A percentile compares a stretch with the other conserved stretches of the same genome.
phyloP scores from a whole-genome alignment of 2,329 filamentous ascomycete species.

The Tolypocladium amazonense region DNA sequence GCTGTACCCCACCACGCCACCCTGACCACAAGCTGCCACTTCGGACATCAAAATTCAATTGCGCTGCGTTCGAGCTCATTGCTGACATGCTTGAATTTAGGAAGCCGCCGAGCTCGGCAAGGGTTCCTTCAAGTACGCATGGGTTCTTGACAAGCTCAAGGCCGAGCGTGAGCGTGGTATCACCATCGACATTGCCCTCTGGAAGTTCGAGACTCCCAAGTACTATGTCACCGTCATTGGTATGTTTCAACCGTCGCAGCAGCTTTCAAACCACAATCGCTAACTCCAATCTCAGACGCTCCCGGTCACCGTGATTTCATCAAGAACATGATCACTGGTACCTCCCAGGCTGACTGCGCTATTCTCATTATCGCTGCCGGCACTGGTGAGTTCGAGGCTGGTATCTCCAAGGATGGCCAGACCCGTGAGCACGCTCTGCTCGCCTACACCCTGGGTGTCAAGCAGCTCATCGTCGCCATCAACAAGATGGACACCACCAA shows the following conservation, averaged over 20 bases:
- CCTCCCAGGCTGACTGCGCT: constrained; percentile 98
- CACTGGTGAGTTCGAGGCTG: constrained; percentile 99
- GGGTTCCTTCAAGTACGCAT: constrained; percentile 99
- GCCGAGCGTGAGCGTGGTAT: constrained; percentile 99
- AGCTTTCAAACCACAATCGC: background rate
- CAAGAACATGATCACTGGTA: constrained; percentile 99
- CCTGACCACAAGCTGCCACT: background rate
- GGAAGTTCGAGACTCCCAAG: constrained; percentile 99
- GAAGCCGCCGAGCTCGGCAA: constrained; percentile 99
- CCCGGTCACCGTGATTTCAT: constrained; percentile 99
- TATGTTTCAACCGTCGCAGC: constrained; percentile 33
- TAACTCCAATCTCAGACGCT: constrained; percentile 53
- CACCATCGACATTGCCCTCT: constrained; percentile 99
- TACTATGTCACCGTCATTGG: constrained; percentile 98
- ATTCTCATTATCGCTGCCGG: constrained; percentile 99
- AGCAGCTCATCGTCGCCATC: constrained; percentile 99
- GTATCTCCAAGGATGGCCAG: constrained; percentile 99
- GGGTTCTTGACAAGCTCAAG: constrained; percentile 99
- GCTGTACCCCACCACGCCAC: constrained; percentile 6
- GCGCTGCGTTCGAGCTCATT: background rate
- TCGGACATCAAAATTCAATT: background rate
- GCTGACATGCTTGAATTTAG: constrained; percentile 33
- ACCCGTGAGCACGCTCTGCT: constrained; percentile 99
- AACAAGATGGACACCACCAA: constrained; percentile 99
- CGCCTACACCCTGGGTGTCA: constrained; percentile 99